Evolutionary conservation across 371 early-diverging fungal genomes (phyloP), one percentile per base, ranked within the genome.

Genomic region (Homolaphlyctis polyrhiza): DNA sequence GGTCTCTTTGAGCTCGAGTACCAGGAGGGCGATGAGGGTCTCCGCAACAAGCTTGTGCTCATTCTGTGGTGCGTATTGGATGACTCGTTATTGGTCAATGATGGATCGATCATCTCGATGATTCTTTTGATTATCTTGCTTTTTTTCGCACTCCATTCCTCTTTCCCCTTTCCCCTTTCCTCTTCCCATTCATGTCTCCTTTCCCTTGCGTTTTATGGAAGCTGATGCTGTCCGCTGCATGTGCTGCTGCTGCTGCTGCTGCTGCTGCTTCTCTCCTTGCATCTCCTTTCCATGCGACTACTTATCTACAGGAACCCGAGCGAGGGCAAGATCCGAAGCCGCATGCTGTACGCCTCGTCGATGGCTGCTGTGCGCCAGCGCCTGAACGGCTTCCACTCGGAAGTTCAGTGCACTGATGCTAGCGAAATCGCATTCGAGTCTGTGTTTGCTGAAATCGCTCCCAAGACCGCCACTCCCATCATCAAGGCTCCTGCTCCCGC

Each of bases 281-380:
- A n/a, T n/a, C n/a, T n/a, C n/a, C n/a, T n/a, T n/a, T n/a, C n/a
- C n/a, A n/a, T n/a, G n/a, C n/a, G n/a, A n/a, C n/a, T n/a, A n/a
- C n/a, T n/a, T n/a, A n/a, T n/a, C n/a, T n/a, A 39, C 39, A 39
- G 39, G 39, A 39, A 39, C 39, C 97, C 97, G 21, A 93, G 91
- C 67, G 76, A 64, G 23, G 76, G 93, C 61, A 86, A 79, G 69
- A 74, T 95, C 67, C 87, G 83, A 69, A 61, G 81, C 68, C 93
- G 93, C 86, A 96, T 96, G 97, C 43, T 94, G 66, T 95, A 94
- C 82, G 88, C 97, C 61, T 87, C 92, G 58, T 91, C 90, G 79
- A 94, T 91, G 83, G 87, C 86, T 43, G 88, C 88, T 60, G 71
- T 96, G 45, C 87, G 91, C 71, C 87, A 80, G 72, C 70, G 75